Percentiles rank a stretch among this genome's conserved stretches.
Evolutionary conservation across 2,329 filamentous ascomycete species (phyloP).

Genomic region (Penicillium sp.): DNA sequence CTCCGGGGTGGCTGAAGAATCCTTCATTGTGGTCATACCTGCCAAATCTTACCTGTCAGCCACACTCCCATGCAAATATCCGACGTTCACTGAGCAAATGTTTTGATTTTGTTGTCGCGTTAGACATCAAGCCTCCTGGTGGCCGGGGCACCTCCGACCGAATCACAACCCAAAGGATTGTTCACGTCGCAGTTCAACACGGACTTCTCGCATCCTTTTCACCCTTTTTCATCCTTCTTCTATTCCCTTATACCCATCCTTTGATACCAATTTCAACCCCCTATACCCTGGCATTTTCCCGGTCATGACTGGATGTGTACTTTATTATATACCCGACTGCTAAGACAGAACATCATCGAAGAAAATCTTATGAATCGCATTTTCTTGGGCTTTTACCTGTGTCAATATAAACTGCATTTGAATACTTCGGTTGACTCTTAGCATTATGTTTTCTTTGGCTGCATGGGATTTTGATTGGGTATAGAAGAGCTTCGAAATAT

Average conservation of each 20-base stretch:
- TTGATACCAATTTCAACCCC: not conserved
- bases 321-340: conserved; percentile 24
- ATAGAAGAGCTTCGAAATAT: not conserved
- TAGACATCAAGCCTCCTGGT: not conserved
- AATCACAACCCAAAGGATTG: not conserved
- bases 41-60: not conserved
- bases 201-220: not conserved
- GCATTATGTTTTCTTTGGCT: not conserved
- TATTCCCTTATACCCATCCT: not conserved
- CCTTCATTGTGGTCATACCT: not conserved
- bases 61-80: not conserved
- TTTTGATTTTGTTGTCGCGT: no score
- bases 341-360: conserved; percentile 3
- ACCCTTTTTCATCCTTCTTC: not conserved
- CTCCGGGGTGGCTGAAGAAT: not conserved
- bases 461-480: no score
- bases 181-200: not conserved
- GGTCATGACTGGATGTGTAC: conserved; percentile 25
- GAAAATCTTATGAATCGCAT: conserved; percentile 1
- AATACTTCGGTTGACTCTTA: not conserved
- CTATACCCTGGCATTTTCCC: not conserved
- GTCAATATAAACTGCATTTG: not conserved
- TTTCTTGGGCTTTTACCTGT: not conserved
- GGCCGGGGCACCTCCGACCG: not conserved
- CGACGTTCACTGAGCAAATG: not conserved